Base-by-base conservation (phyloP, 345 rosid genomes). In the Syzygium oleosum region DNA sequence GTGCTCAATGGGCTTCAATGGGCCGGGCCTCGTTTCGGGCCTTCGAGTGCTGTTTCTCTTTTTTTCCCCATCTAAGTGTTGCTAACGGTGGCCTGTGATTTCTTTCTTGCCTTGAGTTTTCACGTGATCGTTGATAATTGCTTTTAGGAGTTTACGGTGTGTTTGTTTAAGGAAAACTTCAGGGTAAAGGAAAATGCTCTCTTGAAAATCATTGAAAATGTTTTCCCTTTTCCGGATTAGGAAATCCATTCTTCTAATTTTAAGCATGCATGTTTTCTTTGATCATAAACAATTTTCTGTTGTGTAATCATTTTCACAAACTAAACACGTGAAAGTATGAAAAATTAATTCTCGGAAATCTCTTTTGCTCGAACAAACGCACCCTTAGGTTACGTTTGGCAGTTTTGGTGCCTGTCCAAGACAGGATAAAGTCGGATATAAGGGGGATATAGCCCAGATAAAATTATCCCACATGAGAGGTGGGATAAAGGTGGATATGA, bases 181-280 rank as follows among this genome's bases (percentile, higher is more conserved):
- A 3, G 5, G 0, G 9, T 17, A 68, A 2, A 22, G 1, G 1
- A 7, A 31, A 8, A 29, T 3, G 6, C 23, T 68, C 4, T 3
- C 15, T 63, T 15, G 77, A 17, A 63, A 63, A n/a, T 17, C 41
- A 29, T n/a, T 29, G 10, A 63, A 63, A 29, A 15, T 63, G 41
- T 9, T 63, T 29, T n/a, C 41, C 77, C 41, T 19, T 6, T 63
- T 29, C 2, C 5, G 41, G 77, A 63, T 29, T 7, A n/a, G 34
- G 38, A 34, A n/a, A 61, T 61, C n/a, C 34, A 61, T 61, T 61
- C 14, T 63, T 29, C 10, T 5, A 29, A 53, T 4, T 29, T 63
- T 8, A 7, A 29, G 21, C 8, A 15, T 14, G 77, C 21, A 29
- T 63, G 15, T 29, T 29, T 63, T 17, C 46, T 16, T 34, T 9